phyloP scores from a whole-genome alignment of 2,329 filamentous ascomycete species.

The Cladophialophora bantiana region DNA sequence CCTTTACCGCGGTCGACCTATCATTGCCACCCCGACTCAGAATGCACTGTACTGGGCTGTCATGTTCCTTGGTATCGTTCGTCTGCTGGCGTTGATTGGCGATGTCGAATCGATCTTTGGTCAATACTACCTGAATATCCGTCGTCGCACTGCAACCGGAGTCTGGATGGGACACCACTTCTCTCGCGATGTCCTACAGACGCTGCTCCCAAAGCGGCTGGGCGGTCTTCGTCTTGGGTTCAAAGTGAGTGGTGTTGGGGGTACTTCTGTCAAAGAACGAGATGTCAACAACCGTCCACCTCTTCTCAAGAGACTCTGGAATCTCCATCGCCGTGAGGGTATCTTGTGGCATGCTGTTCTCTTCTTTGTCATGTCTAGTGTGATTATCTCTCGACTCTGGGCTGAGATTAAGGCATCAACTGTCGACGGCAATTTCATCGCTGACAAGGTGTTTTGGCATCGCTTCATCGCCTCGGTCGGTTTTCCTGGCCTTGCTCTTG shows the following conservation, averaged over 20 bases:
- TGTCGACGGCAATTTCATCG: constrained; percentile 4
- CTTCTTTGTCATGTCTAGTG: constrained; percentile 17
- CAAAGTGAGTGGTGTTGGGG: constrained; percentile 29
- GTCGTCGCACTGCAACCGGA: constrained; percentile 30
- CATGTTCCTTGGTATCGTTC: constrained; percentile 14
- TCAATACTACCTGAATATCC: constrained; percentile 15
- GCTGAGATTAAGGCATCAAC: constrained; percentile 7
- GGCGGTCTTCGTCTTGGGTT: constrained; percentile 30
- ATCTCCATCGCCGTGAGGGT: constrained; percentile 30
- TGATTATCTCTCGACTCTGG: constrained; percentile 16
- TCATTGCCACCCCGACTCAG: constrained; percentile 27
- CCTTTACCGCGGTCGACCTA: constrained; percentile 17
- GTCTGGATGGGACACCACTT: constrained; percentile 36
- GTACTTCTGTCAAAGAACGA: constrained; percentile 30
- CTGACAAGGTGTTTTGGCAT: constrained; percentile 25
- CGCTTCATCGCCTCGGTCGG: constrained; percentile 25
- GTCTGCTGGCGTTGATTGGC: constrained; percentile 6
- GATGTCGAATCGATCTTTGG: constrained; percentile 11
- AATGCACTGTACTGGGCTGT: constrained; percentile 20
- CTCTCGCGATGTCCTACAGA: constrained; percentile 31
- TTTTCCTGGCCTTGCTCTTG: constrained; percentile 30
- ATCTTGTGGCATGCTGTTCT: constrained; percentile 27
- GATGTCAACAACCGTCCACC: constrained; percentile 19
- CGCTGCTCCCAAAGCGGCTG: constrained; percentile 22
- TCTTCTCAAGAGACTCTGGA: constrained; percentile 19